These are phyloP conservation scores for Actinomucor elegans DNA, from an alignment of 371 early-diverging fungal genomes.

Conservation along the genomic window DNA sequence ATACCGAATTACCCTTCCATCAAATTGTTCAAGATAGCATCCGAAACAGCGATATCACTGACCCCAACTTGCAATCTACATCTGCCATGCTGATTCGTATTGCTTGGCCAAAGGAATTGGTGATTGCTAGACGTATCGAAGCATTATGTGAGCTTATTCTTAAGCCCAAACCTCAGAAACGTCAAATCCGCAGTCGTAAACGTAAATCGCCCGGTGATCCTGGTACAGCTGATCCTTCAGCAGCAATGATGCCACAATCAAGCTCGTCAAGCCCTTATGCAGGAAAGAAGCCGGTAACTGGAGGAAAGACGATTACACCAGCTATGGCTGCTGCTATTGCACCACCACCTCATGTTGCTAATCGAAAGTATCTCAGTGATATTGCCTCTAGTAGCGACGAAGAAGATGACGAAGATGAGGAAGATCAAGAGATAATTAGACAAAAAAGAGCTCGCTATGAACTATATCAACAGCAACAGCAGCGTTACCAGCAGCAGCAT, in stretches of 20 bases:
- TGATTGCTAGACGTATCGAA: slow-evolving; percentile 55
- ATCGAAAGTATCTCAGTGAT: slow-evolving; percentile 15
- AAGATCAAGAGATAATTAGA: slow-evolving; percentile 4
- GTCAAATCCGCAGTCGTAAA: slow-evolving; percentile 14
- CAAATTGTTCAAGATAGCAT: slow-evolving; percentile 19
- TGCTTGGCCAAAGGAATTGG: slow-evolving; percentile 57
- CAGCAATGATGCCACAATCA: not conserved
- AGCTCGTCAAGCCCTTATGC: too few species aligned
- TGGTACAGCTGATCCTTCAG: not conserved
- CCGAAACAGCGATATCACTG: not conserved
- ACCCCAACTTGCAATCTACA: slow-evolving; percentile 7
- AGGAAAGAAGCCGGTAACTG: not conserved
- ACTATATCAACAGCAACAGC: not conserved
- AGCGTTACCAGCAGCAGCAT: not conserved
- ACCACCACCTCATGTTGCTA: slow-evolving; percentile 3
- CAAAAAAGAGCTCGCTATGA: slow-evolving; percentile 13
- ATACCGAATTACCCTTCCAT: slow-evolving; percentile 52
- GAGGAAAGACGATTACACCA: slow-evolving; percentile 5
- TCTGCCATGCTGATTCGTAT: slow-evolving; percentile 29
- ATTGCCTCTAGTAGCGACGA: slow-evolving; percentile 18
- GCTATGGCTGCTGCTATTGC: not conserved
- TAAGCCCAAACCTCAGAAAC: slow-evolving; percentile 37
- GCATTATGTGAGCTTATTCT: slow-evolving; percentile 53
- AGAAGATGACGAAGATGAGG: slow-evolving; percentile 12
- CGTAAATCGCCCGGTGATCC: slow-evolving; percentile 1